Conservation (phyloP, 148 eudicot species). For the Pouteria glomerata region DNA sequence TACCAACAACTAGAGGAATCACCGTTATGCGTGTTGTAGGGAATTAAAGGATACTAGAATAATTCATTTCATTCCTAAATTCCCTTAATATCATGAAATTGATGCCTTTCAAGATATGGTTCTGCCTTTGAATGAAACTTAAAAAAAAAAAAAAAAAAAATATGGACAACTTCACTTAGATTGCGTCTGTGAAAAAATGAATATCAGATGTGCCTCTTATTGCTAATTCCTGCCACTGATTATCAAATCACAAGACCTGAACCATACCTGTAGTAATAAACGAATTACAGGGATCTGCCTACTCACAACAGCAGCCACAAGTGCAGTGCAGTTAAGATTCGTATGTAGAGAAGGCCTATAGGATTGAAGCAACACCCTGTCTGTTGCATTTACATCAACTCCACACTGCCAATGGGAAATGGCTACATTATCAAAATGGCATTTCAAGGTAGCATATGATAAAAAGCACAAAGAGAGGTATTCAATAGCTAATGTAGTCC, state of each 20-base stretch:
- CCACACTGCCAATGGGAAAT: slow-evolving; percentile 55
- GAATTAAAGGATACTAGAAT: slow-evolving; percentile 8
- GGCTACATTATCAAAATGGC: neutral
- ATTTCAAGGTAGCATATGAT: neutral
- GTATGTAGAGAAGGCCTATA: slow-evolving; percentile 72
- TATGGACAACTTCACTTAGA: neutral
- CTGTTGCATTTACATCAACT: slow-evolving; percentile 58
- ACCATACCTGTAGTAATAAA: slow-evolving; percentile 63
- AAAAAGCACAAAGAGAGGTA: neutral
- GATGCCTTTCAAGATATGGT: neutral
- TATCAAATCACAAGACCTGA: neutral
- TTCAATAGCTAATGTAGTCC: neutral
- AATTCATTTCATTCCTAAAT: neutral
- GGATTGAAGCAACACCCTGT: slow-evolving; percentile 72
- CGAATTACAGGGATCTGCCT: slow-evolving; percentile 70
- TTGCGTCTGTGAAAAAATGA: neutral
- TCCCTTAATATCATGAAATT: neutral
- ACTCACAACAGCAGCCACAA: slow-evolving; percentile 83
- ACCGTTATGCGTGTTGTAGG: neutral
- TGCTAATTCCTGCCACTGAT: too few relatives aligned
- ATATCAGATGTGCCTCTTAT: neutral
- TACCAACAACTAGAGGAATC: slow-evolving; percentile 1
- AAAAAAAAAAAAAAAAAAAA: neutral
- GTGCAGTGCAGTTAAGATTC: slow-evolving; percentile 62
- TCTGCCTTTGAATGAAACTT: neutral